Evolutionary conservation across 257 asterid genomes (phyloP).

Genomic region (Petunia axillaris): DNA sequence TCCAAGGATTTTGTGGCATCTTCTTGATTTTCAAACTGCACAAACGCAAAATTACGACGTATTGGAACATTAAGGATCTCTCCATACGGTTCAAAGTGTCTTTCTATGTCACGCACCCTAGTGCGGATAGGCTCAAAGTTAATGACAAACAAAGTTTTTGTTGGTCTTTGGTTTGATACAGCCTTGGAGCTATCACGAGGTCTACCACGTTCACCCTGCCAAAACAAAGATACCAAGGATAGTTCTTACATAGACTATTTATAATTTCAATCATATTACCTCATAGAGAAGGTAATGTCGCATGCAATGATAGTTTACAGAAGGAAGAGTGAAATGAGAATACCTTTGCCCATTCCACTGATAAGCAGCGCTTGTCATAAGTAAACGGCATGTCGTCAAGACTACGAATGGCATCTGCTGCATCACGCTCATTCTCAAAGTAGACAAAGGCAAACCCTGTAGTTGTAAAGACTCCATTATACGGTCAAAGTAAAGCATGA

Average conservation of each 20-base stretch:
- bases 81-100: constrained; percentile 89
- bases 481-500: not conserved
- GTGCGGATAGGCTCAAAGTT: constrained; percentile 87
- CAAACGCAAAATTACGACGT: constrained; percentile 90
- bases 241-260: not conserved
- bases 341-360: constrained; percentile 97
- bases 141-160: constrained; percentile 86
- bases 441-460: constrained; percentile 92
- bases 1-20: constrained; percentile 93
- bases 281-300: not conserved
- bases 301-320: not conserved
- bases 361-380: constrained; percentile 64
- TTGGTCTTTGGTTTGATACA: constrained; percentile 65
- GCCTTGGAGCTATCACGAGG: constrained; percentile 64
- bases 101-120: constrained; percentile 70
- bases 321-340: constrained; percentile 3
- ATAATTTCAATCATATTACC: not conserved
- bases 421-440: constrained; percentile 90
- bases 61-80: constrained; percentile 79
- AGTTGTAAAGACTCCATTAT: constrained; percentile 34
- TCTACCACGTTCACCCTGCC: constrained; percentile 88
- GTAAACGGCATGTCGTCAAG: constrained; percentile 75
- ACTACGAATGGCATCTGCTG: constrained; percentile 77
- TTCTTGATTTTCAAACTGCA: constrained; percentile 87
- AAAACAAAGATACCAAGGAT: constrained; percentile 23